Percentiles rank a stretch among this genome's conserved stretches.
Evolutionary conservation across 1,139 yeast species (phyloP).

Genomic region (Yamadazyma triangularis): DNA sequence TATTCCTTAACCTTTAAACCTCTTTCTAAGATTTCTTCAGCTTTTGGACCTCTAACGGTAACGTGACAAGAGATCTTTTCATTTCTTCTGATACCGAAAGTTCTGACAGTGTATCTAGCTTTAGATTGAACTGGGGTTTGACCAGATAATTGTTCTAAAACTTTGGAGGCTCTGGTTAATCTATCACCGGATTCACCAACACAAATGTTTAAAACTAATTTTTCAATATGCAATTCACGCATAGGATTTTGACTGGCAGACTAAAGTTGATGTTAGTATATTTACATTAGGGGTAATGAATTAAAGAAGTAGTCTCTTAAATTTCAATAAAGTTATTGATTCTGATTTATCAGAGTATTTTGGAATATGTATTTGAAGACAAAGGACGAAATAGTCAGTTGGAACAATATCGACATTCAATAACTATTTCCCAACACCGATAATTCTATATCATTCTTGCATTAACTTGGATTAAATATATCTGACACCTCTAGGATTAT

Average conservation of each 20-base stretch:
- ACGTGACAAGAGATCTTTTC: conserved; percentile 99
- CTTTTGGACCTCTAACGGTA: conserved; percentile 99
- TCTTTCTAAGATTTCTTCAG: conserved; percentile 99
- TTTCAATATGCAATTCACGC: conserved; percentile 99
- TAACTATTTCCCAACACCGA: too few species aligned
- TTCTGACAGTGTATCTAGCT: conserved; percentile 99
- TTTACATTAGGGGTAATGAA: too few species aligned
- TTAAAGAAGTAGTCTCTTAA: too few species aligned
- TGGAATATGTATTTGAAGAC: too few species aligned
- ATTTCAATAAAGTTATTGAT: too few species aligned
- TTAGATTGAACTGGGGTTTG: conserved; percentile 99
- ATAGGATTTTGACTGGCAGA: conserved; percentile 58
- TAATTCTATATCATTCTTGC: too few species aligned
- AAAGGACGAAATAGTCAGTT: too few species aligned
- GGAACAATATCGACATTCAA: too few species aligned
- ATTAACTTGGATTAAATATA: too few species aligned
- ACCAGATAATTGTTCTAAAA: conserved; percentile 99
- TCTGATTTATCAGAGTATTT: too few species aligned
- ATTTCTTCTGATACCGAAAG: conserved; percentile 99
- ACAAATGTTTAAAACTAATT: conserved; percentile 98
- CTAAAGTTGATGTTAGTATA: conserved; percentile 17
- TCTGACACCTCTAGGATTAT: too few species aligned
- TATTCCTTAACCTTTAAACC: conserved; percentile 99
- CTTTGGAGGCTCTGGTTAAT: conserved; percentile 99
- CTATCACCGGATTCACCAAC: conserved; percentile 99